These are phyloP conservation scores for Globisporangium iwayamae DNA, from an alignment of 352 stramenopile species.

Conservation along the genomic window DNA sequence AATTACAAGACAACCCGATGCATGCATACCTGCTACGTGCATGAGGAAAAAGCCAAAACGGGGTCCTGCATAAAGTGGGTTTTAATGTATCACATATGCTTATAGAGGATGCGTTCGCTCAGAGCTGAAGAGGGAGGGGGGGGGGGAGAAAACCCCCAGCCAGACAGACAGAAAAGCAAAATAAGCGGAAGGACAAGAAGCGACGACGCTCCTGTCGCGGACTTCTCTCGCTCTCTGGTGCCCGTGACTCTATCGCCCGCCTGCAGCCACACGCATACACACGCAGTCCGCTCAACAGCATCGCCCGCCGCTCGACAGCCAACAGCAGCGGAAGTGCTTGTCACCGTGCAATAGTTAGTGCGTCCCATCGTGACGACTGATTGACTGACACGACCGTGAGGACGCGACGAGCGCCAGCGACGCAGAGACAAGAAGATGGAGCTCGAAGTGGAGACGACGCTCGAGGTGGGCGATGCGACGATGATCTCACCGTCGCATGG, in stretches of 20 bases:
- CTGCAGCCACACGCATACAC: not conserved
- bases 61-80: too few relatives aligned
- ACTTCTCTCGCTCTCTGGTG: not conserved
- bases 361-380: not conserved
- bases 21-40: too few relatives aligned
- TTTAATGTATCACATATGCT: too few relatives aligned
- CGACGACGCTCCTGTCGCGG: conserved; percentile 1
- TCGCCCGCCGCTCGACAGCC: not conserved
- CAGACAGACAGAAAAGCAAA: conserved; percentile 5
- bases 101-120: too few relatives aligned
- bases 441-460: conserved; percentile 11
- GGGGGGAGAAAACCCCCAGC: conserved; percentile 7
- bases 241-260: too few relatives aligned
- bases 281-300: not conserved
- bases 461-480: conserved; percentile 32
- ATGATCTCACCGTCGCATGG: conserved; percentile 60
- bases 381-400: not conserved
- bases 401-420: not conserved
- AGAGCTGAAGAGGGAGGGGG: too few relatives aligned
- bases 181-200: not conserved
- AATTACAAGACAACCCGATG: too few relatives aligned
- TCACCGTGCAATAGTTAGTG: not conserved
- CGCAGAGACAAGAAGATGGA: conserved; percentile 14
- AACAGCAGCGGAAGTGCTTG: not conserved
- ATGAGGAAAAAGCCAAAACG: too few relatives aligned